Base-by-base conservation (phyloP, 2,329 filamentous ascomycete species). In the Coniochaeta sp. region DNA sequence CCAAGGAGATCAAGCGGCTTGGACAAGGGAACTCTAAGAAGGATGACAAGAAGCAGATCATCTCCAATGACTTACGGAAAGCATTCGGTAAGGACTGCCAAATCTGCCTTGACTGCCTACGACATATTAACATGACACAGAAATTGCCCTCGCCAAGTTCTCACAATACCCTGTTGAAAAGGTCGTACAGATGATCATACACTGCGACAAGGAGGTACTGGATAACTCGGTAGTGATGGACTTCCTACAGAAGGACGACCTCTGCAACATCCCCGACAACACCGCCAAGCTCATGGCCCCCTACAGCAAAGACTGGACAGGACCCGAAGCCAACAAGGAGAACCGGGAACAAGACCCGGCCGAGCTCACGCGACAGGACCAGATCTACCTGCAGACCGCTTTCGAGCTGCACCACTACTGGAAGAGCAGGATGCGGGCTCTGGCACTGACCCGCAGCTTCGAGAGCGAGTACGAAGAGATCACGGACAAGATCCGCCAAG, bases 331-430 rank as follows among this genome's bases (percentile, higher is more conserved):
- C 26, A 81, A 85, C 62, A 89, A 85, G 62, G 89, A 91, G 59
- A 83, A 82, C 64, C 87, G 93, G 59, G 95, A 99, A 72, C 85
- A 89, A 69, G 93, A 98, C 74, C 93, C 93, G 0, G 75, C 73
- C 6, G 95, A 99, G 70, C 85, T 99, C 59, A 97, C 93, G 2
- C 83, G 93, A 63, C 92, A 98, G 73, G 95, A 99, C 76, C 93
- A 98, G 75, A 90, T 99, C 60, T 99, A 93, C 72, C 80, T 99
- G 28, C 90, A 89, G 71, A 98, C 95, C 5, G 91, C 93, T 1
- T 98, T 89, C 69, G 95, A 99, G 73, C 79, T 98, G 65, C 92
- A 96, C 67, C 93, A 97, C 72, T 99, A 99, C 77, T 99, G 95
- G 95, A 97, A 96, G 81, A 91, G 91, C 63, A 88, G 95, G 73